Evolutionary conservation across 352 stramenopile species (phyloP).

Genomic region (Phytophthora idaei): DNA sequence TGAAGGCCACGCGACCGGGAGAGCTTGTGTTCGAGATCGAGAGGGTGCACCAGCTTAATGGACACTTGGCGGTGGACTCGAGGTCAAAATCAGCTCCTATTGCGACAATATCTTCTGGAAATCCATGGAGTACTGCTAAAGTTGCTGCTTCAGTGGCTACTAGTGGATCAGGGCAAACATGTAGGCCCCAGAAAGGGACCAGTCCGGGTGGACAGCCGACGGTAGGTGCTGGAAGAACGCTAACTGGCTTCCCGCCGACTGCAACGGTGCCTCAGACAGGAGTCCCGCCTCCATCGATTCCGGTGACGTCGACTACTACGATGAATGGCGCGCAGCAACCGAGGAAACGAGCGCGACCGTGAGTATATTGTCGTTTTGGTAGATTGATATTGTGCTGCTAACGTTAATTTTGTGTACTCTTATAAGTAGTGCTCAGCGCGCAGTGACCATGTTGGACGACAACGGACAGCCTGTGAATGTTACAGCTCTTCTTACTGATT

Average conservation of each 20-base stretch:
- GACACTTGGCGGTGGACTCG: neutral
- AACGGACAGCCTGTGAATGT: constrained; percentile 46
- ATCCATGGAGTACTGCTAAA: constrained; percentile 4
- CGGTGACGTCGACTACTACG: neutral
- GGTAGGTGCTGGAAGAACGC: neutral
- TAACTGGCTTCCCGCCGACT: neutral
- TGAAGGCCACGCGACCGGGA: constrained; percentile 59
- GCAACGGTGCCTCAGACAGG: constrained; percentile 4
- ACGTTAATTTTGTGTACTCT: constrained; percentile 3
- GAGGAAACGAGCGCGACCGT: constrained; percentile 56
- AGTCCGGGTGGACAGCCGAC: neutral
- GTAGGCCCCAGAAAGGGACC: constrained; percentile 10
- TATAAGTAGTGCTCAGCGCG: constrained; percentile 19
- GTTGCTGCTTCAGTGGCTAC: constrained; percentile 1
- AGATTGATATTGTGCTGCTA: neutral
- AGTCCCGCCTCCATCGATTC: constrained; percentile 14
- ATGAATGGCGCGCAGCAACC: constrained; percentile 24
- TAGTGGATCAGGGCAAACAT: neutral
- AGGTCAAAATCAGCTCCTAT: neutral
- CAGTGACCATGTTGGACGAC: constrained; percentile 28
- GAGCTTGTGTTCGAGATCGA: constrained; percentile 70
- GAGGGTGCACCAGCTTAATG: constrained; percentile 16
- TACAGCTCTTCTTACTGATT: constrained; percentile 55
- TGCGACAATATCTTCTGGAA: neutral
- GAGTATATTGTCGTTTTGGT: constrained; percentile 18